Evolutionary conservation across 768 basidiomycete genomes (phyloP), one percentile per base, ranked within the genome.

Genomic region (Leccinum truebloodii): DNA sequence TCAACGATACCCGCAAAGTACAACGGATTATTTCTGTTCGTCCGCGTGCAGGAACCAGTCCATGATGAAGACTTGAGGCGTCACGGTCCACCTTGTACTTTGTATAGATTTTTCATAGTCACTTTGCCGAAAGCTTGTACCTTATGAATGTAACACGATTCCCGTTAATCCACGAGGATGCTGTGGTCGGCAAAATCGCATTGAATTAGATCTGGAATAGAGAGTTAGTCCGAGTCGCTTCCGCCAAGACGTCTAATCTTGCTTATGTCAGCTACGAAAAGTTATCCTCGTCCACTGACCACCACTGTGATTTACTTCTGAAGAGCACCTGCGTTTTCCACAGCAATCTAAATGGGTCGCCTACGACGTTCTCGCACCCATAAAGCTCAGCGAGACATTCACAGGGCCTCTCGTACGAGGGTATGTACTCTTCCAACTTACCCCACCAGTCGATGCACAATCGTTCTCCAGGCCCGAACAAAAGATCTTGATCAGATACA

Each of bases 401-500:
- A 94, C 62, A 81, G 95, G 66, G 91, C 90, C 26, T 79, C 90
- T n/a, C 83, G 95, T 24, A 96, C 95, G 48, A 78, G 92, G 66
- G 94, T 92, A 69, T 58, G 79, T 65, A 0, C 37, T 16, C 16
- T 22, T 57, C 32, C 64, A 30, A 18, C 41, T 20, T 8, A 35
- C 22, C 1, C 39, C 39, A 39, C 55, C 39, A 30, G 28, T 59
- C 48, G 50, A 58, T 32, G 46, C 60, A 7, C 28, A 24, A 12
- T 37, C 37, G 8, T 35, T 55, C 32, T 20, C 46, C 65, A 93
- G 90, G 90, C 83, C 64, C 83, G 91, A 48, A 84, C 83, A 59
- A 85, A 83, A 74, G 94, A 97, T 78, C 75, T 98, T 62, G 95
- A 98, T 77, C 89, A 94, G 75, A 97, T 98, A 68, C 94, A 97